Evolutionary conservation across 2,329 filamentous ascomycete species (phyloP).

Genomic region (Ascochyta koolunga): DNA sequence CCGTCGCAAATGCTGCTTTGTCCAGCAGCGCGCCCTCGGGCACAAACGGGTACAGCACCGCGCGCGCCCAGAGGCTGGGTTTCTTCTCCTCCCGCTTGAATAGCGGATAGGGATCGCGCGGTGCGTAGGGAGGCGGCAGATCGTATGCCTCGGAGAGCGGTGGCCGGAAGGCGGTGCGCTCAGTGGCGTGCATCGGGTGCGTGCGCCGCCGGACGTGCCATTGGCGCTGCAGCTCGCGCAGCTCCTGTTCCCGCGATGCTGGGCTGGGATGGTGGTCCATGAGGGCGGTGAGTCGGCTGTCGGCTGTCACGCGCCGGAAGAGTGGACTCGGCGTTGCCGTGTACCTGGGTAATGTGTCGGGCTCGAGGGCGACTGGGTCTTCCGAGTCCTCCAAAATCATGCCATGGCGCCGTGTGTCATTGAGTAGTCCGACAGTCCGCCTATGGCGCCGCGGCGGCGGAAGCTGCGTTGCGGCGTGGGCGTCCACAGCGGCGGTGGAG

Average conservation of each 20-base stretch:
- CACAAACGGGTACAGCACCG: slow-evolving; percentile 1
- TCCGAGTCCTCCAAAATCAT: background rate
- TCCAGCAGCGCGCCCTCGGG: background rate
- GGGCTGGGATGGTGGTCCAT: too few species aligned
- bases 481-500: background rate
- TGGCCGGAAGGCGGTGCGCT: slow-evolving; percentile 1
- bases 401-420: slow-evolving; percentile 11
- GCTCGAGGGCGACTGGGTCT: too few species aligned
- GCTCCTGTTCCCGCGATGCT: background rate
- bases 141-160: background rate
- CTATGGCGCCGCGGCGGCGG: background rate
- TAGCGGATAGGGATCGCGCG: background rate
- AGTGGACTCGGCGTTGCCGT: too few species aligned
- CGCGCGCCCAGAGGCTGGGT: background rate
- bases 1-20: background rate
- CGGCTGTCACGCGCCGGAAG: too few species aligned
- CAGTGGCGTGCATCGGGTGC: background rate
- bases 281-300: too few species aligned
- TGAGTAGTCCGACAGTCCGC: background rate
- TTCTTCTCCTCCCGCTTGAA: background rate
- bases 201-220: background rate
- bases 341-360: too few species aligned
- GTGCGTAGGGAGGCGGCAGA: slow-evolving; percentile 2
- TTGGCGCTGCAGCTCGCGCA: background rate
- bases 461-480: background rate